phyloP scores from a whole-genome alignment of 345 rosid species.

The Brassica incana region DNA sequence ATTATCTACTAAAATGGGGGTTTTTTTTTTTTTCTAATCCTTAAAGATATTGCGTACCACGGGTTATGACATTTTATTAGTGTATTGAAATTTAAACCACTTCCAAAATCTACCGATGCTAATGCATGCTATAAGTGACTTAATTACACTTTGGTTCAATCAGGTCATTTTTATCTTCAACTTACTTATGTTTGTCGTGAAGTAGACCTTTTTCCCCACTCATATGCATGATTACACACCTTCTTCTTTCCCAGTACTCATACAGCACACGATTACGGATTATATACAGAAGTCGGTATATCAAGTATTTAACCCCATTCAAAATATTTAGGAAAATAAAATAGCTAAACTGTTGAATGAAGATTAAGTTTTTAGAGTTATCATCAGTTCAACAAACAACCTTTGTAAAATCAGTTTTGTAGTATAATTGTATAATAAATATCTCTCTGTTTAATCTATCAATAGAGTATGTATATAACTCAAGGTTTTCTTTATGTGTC shows the following conservation, averaged over 20 bases:
- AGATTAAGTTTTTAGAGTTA: not conserved
- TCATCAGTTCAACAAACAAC: not conserved
- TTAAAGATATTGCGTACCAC: too few species aligned
- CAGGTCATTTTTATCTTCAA: not conserved
- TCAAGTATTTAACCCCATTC: not conserved
- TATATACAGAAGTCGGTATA: not conserved
- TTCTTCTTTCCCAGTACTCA: not conserved
- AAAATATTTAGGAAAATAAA: not conserved
- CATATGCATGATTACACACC: not conserved
- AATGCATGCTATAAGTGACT: not conserved
- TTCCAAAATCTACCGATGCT: not conserved
- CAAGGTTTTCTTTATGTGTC: not conserved
- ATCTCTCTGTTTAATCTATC: not conserved
- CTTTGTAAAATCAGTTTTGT: not conserved
- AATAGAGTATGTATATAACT: not conserved
- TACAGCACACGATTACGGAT: not conserved
- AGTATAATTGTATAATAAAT: not conserved
- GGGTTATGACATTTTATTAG: too few species aligned
- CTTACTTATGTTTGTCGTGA: not conserved
- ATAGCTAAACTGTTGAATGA: not conserved
- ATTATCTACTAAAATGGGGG: too few species aligned
- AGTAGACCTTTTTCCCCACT: not conserved
- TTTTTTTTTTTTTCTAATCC: too few species aligned
- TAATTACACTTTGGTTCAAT: slow-evolving; percentile 20
- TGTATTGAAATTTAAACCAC: too few species aligned